Base-by-base conservation (phyloP, 2,329 filamentous ascomycete species). In the Aspergillus calidoustus region DNA sequence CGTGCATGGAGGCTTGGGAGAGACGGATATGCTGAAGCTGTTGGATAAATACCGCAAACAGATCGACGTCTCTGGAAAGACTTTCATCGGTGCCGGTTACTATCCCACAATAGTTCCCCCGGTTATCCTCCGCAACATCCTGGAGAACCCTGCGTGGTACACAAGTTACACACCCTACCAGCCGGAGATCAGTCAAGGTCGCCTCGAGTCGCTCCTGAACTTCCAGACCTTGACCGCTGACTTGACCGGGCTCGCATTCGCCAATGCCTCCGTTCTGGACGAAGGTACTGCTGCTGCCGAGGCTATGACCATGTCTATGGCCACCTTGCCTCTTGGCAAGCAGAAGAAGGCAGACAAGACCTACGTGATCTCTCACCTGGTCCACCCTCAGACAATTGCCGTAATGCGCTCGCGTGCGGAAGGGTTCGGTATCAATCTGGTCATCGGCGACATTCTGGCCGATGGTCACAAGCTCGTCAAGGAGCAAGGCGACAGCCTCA, bases 101-200 rank as follows among this genome's bases (percentile, higher is more conserved):
- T 92, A 94, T 67, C 89, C 88, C 41, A 94, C 92, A n/a, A 86
- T 90, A 68, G 90, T 91, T 0, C 94, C 94, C 4, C 87, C 92
- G 59, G 93, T 97, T 60, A 96, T 98, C 76, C 92, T 95, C 83
- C 86, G 93, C 68, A 97, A 97, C 75, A 85, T 98, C 4, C 82
- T 98, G 61, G 93, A 98, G 83, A 94, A 91, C 76, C 94, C 94
- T 5, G 93, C 89, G 9, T 98, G 94, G 94, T 98, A 98, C 77
- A 98, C 94, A 46, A 97, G 93, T 80, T 97, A 98, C 78, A 97
- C 94, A 0, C 94, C 94, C 17, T 98, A 97, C 79, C 94, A 98
- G 81, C 91, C 94, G 2, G 94, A 98, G 80, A 97, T 98, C 81
- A 97, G 93, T 76, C 94, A 98, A 80, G 94, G 94, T 41, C 89